Evolutionary conservation across 805 yeast genomes (phyloP).

Genomic region (Candida tibetensis): DNA sequence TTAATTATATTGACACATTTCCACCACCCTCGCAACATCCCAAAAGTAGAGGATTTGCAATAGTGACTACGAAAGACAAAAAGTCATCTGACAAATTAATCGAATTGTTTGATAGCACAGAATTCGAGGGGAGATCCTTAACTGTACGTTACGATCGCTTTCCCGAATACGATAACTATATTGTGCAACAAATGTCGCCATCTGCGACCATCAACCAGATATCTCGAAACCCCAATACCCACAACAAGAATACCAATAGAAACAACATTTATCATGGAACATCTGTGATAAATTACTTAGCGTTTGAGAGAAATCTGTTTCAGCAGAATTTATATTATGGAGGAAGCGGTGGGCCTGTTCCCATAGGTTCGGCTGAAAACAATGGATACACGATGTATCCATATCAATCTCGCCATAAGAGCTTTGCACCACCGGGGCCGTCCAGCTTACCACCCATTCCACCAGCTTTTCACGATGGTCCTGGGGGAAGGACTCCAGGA

Average conservation of each 20-base stretch:
- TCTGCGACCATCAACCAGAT: not conserved
- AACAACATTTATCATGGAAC: conserved; percentile 7
- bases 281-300: conserved; percentile 20
- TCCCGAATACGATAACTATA: conserved; percentile 41
- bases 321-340: conserved; percentile 33
- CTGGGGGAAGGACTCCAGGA: not conserved
- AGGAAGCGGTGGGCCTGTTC: conserved; percentile 2
- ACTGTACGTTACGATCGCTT: conserved; percentile 61
- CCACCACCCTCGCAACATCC: conserved; percentile 1
- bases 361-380: no score
- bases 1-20: not conserved
- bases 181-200: conserved; percentile 22
- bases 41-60: conserved; percentile 58
- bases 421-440: conserved; percentile 1
- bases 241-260: conserved; percentile 1
- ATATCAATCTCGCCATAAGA: conserved; percentile 7
- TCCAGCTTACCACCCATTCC: conserved; percentile 3
- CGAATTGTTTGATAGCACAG: conserved; percentile 45
- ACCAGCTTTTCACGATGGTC: not conserved
- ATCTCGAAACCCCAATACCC: not conserved
- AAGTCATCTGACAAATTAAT: conserved; percentile 51
- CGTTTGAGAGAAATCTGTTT: conserved; percentile 30
- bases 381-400: conserved; percentile 9
- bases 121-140: conserved; percentile 58
- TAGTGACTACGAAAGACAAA: conserved; percentile 49